Evolutionary conservation across 495 filamentous ascomycete species (phyloP).

Genomic region (Aspergillus hancockii): DNA sequence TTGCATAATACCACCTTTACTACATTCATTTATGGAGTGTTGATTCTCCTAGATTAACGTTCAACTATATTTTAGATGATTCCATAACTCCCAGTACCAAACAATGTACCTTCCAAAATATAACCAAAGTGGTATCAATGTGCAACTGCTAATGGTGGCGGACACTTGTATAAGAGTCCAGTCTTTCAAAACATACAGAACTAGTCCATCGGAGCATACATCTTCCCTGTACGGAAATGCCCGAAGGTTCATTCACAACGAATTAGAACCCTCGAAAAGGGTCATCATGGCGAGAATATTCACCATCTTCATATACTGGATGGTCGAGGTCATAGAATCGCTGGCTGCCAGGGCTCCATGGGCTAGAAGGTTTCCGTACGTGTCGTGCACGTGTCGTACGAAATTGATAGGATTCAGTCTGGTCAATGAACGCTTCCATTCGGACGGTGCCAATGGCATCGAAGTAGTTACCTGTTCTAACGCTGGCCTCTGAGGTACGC

Average conservation of each 20-base stretch:
- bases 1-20: background rate
- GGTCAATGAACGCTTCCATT: slow-evolving; percentile 86
- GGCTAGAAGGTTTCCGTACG: slow-evolving; percentile 36
- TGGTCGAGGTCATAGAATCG: slow-evolving; percentile 34
- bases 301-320: slow-evolving; percentile 34
- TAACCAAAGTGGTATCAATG: slow-evolving; percentile 1
- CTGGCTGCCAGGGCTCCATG: slow-evolving; percentile 35
- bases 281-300: slow-evolving; percentile 39
- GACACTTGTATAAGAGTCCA: background rate
- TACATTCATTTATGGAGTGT: background rate
- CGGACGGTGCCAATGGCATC: slow-evolving; percentile 84
- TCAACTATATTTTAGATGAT: background rate
- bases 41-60: background rate
- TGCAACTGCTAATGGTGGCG: background rate
- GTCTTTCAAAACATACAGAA: background rate
- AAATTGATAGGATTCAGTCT: slow-evolving; percentile 36
- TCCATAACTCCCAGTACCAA: background rate
- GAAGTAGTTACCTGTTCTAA: slow-evolving; percentile 46
- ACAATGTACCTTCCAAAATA: background rate
- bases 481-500: slow-evolving; percentile 47
- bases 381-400: slow-evolving; percentile 28
- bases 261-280: slow-evolving; percentile 42
- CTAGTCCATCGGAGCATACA: background rate
- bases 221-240: background rate
- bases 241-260: background rate